Evolutionary conservation across 352 stramenopile genomes (phyloP), one percentile per base, ranked within the genome.

Genomic region (Pythium utonaiense): DNA sequence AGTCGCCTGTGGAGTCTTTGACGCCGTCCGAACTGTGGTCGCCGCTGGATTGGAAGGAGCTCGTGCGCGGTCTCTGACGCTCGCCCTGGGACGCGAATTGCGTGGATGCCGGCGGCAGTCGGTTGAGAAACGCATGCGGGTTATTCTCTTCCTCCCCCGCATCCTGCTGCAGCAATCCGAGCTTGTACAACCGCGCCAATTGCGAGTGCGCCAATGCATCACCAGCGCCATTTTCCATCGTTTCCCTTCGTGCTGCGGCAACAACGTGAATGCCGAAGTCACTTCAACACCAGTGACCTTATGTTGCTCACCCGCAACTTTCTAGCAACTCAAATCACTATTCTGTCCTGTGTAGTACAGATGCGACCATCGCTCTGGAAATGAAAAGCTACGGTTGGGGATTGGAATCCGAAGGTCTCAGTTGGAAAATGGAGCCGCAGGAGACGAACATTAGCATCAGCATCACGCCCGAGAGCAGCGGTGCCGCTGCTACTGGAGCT

Each of bases 131-230:
- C 22, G 62, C 55, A 28, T 69, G 62, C 34, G 55, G 49, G 57
- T 69, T 56, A 31, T 71, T 27, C n/a, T 75, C 51, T 14, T 62
- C 66, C 21, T 71, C 68, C 4, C 64, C 55, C 0, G 54, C 52
- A 24, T 65, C 60, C 4, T 77, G 69, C n/a, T 70, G 49, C 6
- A 89, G 44, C 31, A 89, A 64, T 8, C 79, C 79, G 40, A 89
- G 50, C 48, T 53, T 60, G 30, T 80, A 78, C 30, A 89, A 66
- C 36, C 67, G 69, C 65, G 81, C 71, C 0, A 89, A 66, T 57
- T 89, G 79, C 41, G 75, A 73, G 19, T 33, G 59, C 55, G 70
- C 79, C 31, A 84, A 53, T 22, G 57, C 62, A 44, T 81, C 69
- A 27, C 53, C 70, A n/a, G 67, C 66, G 16, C 57, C 47, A 21